phyloP scores from a whole-genome alignment of 202 grass and related monocot genomes.

The Panicum virgatum region DNA sequence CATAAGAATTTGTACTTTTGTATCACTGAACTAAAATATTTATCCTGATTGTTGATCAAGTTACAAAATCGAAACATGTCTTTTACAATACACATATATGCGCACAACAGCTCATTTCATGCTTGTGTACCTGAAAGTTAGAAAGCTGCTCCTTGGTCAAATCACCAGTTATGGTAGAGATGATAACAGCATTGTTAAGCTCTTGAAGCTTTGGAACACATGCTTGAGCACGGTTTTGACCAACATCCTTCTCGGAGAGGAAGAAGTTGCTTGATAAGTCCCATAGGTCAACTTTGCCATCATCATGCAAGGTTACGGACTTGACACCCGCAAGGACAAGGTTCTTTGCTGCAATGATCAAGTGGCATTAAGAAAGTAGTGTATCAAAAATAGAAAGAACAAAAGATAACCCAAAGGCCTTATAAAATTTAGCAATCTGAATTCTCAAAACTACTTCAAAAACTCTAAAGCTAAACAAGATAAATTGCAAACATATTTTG shows the following conservation, averaged over 20 bases:
- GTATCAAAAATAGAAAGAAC: neutral
- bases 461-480: neutral
- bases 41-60: neutral
- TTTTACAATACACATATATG: neutral
- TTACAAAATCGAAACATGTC: neutral
- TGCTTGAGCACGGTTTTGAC: constrained; percentile 63
- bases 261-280: constrained; percentile 94
- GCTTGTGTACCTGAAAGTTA: constrained; percentile 71
- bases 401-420: neutral
- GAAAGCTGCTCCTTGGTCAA: constrained; percentile 84
- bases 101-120: neutral
- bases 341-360: constrained; percentile 77
- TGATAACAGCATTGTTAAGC: constrained; percentile 77
- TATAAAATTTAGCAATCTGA: neutral
- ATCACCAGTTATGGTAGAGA: constrained; percentile 55
- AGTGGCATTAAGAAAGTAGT: neutral
- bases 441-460: neutral
- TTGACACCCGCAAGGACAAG: constrained; percentile 94
- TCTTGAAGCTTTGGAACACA: constrained; percentile 75
- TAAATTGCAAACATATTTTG: neutral
- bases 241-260: constrained; percentile 84
- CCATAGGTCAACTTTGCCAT: constrained; percentile 82
- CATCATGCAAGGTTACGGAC: constrained; percentile 89
- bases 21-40: neutral
- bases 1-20: neutral